phyloP scores from a whole-genome alignment of 2,329 filamentous ascomycete genomes.

The Rutstroemia sp. region DNA sequence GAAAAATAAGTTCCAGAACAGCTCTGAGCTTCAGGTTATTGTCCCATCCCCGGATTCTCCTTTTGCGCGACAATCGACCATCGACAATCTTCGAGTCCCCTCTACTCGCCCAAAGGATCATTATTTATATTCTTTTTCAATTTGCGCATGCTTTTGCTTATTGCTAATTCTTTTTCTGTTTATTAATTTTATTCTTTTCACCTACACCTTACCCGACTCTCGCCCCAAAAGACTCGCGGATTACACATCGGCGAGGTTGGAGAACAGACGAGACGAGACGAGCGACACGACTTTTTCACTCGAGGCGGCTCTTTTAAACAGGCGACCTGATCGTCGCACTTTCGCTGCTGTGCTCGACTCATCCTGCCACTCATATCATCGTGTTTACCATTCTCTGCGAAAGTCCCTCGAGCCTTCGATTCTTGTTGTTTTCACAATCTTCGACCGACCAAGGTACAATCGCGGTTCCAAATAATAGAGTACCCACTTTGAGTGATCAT shows the following conservation, averaged over 20 bases:
- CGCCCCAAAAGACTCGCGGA: slow-evolving; percentile 8
- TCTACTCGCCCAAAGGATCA: neutral
- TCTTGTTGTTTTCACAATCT: slow-evolving; percentile 9
- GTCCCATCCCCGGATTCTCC: slow-evolving; percentile 7
- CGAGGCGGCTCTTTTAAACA: slow-evolving; percentile 14
- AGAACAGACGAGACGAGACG: slow-evolving; percentile 18
- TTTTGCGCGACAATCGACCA: neutral
- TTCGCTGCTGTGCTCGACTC: slow-evolving; percentile 11
- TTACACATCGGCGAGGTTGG: slow-evolving; percentile 12
- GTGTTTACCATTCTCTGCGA: neutral
- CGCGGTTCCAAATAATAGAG: slow-evolving; percentile 1
- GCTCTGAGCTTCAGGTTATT: too few relatives aligned
- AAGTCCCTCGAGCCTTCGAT: slow-evolving; percentile 1
- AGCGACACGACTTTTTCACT: slow-evolving; percentile 7
- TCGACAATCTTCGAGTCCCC: neutral
- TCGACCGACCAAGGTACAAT: slow-evolving; percentile 11
- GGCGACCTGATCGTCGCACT: slow-evolving; percentile 15
- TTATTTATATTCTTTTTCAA: neutral
- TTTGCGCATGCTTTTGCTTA: neutral
- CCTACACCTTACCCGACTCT: neutral
- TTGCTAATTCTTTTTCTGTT: neutral
- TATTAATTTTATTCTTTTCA: neutral
- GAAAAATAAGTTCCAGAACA: too few relatives aligned
- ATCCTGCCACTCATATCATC: neutral
- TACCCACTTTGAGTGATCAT: slow-evolving; percentile 10